A percentile compares a stretch with the other conserved stretches of the same genome.
Evolutionary conservation across 2,329 filamentous ascomycete genomes (phyloP).

Genomic region (Colletotrichum sp.): DNA sequence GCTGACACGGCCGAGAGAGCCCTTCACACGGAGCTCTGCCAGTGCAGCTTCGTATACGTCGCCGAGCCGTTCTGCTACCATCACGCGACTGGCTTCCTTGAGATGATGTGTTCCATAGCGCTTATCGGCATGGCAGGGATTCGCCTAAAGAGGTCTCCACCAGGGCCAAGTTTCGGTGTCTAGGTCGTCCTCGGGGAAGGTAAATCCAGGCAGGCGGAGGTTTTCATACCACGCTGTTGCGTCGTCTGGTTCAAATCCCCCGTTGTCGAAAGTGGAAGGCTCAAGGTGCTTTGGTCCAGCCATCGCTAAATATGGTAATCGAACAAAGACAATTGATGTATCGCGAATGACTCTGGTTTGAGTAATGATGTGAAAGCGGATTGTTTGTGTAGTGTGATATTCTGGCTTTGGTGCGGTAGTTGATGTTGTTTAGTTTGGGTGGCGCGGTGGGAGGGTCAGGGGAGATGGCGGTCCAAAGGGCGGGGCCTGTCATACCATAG

Average conservation of each 20-base stretch:
- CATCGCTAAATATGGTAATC: neutral
- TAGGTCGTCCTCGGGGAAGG: neutral
- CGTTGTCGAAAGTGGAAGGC: neutral
- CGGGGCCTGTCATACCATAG: neutral
- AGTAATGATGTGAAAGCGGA: neutral
- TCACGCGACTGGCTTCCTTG: too few relatives aligned
- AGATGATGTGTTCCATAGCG: too few relatives aligned
- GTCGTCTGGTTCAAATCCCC: neutral
- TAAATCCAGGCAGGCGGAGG: neutral
- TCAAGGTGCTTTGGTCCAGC: neutral
- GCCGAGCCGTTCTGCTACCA: too few relatives aligned
- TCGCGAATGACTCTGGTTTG: neutral
- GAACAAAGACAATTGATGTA: neutral
- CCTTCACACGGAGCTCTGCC: too few relatives aligned
- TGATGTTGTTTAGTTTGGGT: neutral
- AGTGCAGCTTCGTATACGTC: too few relatives aligned
- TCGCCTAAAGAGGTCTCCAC: neutral
- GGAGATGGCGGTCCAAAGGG: neutral
- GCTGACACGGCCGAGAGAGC: too few relatives aligned
- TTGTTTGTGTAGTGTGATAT: neutral
- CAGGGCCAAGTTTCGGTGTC: neutral
- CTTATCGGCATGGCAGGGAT: neutral
- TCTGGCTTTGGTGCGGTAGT: neutral
- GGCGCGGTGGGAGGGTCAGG: neutral
- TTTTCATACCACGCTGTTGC: neutral